Evolutionary conservation across 352 stramenopile genomes (phyloP), one percentile per base, ranked within the genome.

Genomic region (Phytophthora agathidicida): DNA sequence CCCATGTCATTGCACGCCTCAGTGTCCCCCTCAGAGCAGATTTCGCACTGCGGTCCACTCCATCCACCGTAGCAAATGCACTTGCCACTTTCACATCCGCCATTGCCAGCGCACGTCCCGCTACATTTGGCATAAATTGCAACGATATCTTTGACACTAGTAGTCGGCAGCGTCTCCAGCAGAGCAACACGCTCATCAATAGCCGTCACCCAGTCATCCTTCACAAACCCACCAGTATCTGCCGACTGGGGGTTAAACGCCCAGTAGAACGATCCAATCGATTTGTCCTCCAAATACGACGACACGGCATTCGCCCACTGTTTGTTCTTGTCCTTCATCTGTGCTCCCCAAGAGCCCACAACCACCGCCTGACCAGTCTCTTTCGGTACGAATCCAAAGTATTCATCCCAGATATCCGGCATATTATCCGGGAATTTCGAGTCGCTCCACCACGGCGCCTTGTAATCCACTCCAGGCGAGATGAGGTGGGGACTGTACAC

Each of bases 221-320:
- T 73, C 6, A 90, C 67, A 17, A 93, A 75, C 3, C 80, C 83
- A 19, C 83, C 83, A 1, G 66, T 87, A 46, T 91, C 80, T 13
- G 76, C 79, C 9, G 78, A 89, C 60, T 93, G 75, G 5, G 83
- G 83, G 50, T 93, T 93, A 31, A 93, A 77, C 1, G 77, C 77
- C 82, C 83, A 93, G 53, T 90, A 88, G 52, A 93, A 93, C 11
- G 77, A 90, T 8, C 74, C 75, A 38, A 93, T 83, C 8, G 39
- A 70, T 16, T 83, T 87, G 23, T 78, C 41, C 10, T 66, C 45
- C 14, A 93, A 44, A 37, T 90, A 93, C 8, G 69, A 31, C 9
- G 72, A 74, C 22, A 88, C 70, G 0, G 69, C 65, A 16, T 70
- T 68, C 0, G 75, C 80, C 83, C 77, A 89, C 35, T 82, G 48